Conservation (phyloP, 345 rosid species). For the Eucalyptus erythrocorys region DNA sequence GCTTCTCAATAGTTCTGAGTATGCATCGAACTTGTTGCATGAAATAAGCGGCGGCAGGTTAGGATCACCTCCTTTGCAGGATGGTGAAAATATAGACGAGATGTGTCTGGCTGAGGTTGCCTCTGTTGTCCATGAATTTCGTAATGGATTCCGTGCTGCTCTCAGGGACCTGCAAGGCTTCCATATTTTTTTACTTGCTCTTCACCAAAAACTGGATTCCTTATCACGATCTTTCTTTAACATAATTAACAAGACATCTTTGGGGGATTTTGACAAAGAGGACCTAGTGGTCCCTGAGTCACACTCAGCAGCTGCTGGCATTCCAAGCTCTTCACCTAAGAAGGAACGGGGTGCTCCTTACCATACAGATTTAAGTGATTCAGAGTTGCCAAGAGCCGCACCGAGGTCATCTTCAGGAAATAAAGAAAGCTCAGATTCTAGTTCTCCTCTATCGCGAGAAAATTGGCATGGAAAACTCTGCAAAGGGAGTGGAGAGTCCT, state of each 20-base stretch:
- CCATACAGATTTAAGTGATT: slow-evolving; percentile 48
- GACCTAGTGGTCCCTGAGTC: slow-evolving; percentile 58
- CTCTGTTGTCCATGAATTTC: slow-evolving; percentile 55
- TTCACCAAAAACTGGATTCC: slow-evolving; percentile 78
- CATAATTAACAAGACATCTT: slow-evolving; percentile 49
- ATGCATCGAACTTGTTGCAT: slow-evolving; percentile 54
- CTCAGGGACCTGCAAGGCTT: slow-evolving; percentile 88
- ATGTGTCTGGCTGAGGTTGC: slow-evolving; percentile 13
- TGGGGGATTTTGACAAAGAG: slow-evolving; percentile 67
- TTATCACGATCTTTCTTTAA: slow-evolving; percentile 59
- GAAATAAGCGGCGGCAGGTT: slow-evolving; percentile 80
- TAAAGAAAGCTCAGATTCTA: slow-evolving; percentile 54
- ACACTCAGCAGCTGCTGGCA: slow-evolving; percentile 24
- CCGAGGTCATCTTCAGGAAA: slow-evolving; percentile 42
- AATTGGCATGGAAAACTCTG: slow-evolving; percentile 57
- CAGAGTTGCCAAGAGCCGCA: slow-evolving; percentile 49
- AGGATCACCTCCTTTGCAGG: slow-evolving; percentile 40
- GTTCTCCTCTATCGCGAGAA: slow-evolving; percentile 68
- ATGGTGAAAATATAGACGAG: slow-evolving; percentile 11
- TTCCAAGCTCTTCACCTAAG: slow-evolving; percentile 32
- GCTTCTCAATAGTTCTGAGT: slow-evolving; percentile 63
- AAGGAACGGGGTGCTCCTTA: slow-evolving; percentile 42
- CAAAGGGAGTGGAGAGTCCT: slow-evolving; percentile 58
- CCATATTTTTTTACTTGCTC: slow-evolving; percentile 86
- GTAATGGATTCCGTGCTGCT: slow-evolving; percentile 81